Evolutionary conservation across 768 basidiomycete species (phyloP).

Genomic region (Roridomyces roridus): DNA sequence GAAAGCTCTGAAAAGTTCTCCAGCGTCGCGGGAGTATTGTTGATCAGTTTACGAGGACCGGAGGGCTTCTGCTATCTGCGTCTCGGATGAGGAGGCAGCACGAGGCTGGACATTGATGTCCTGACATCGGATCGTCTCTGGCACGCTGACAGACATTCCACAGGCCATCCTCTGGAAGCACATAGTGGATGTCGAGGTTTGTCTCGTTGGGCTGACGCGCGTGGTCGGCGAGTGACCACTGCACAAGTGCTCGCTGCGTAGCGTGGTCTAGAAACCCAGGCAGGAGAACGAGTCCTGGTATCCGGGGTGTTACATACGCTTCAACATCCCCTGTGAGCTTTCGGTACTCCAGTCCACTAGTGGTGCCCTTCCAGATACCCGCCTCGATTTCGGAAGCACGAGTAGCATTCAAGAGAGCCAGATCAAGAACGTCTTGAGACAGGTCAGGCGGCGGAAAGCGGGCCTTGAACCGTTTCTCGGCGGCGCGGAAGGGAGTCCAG

Average conservation of each 20-base stretch:
- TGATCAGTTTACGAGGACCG: conserved; percentile 71
- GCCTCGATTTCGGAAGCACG: conserved; percentile 47
- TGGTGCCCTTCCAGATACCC: conserved; percentile 55
- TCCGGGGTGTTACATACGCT: conserved; percentile 55
- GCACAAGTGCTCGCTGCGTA: conserved; percentile 72
- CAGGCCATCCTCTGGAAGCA: conserved; percentile 73
- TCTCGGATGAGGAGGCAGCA: conserved; percentile 41
- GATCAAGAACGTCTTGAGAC: conserved; percentile 64
- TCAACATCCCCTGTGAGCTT: conserved; percentile 35
- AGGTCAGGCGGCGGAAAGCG: conserved; percentile 82
- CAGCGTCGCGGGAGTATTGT: conserved; percentile 72
- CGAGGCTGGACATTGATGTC: conserved; percentile 53
- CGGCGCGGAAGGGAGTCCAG: conserved; percentile 79
- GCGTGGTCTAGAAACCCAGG: conserved; percentile 70
- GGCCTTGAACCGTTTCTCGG: conserved; percentile 83
- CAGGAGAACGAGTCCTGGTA: conserved; percentile 87
- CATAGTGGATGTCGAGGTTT: conserved; percentile 88
- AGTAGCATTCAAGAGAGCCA: conserved; percentile 51
- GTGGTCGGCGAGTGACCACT: conserved; percentile 78
- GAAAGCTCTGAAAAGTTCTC: conserved; percentile 60
- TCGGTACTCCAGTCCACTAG: conserved; percentile 41
- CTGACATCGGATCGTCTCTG: conserved; percentile 33
- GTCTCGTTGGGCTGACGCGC: conserved; percentile 85
- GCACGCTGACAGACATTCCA: conserved; percentile 69
- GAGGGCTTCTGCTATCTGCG: conserved; percentile 28